These are phyloP conservation scores for Pichia sp. DNA, from an alignment of 1,139 yeast species.

Conservation along the genomic window DNA sequence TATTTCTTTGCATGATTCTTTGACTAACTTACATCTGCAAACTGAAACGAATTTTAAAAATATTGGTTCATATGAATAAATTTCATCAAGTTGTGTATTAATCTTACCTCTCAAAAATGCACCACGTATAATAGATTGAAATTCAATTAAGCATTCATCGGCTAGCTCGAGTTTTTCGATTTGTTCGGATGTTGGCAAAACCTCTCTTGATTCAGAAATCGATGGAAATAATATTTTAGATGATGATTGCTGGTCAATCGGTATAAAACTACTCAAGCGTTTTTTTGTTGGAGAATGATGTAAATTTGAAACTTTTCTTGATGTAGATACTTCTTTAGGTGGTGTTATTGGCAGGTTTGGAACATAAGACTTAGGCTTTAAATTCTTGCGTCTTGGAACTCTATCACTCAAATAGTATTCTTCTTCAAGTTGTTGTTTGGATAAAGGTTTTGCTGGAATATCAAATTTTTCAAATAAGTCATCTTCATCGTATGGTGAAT, in stretches of 20 bases:
- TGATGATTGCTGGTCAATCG: not conserved
- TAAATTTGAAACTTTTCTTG: conserved; percentile 8
- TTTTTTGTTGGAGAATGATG: conserved; percentile 18
- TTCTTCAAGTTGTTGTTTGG: not conserved
- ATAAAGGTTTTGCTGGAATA: conserved; percentile 1
- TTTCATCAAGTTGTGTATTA: conserved; percentile 37
- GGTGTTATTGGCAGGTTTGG: conserved; percentile 13
- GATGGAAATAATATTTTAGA: not conserved
- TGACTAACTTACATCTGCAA: conserved; percentile 39
- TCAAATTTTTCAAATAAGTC: conserved; percentile 15
- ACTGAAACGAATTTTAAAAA: conserved; percentile 39
- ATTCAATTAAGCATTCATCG: conserved; percentile 23
- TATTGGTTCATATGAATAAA: conserved; percentile 32
- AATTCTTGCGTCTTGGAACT: conserved; percentile 9
- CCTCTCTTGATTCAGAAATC: not conserved
- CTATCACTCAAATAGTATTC: conserved; percentile 1
- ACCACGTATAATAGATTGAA: conserved; percentile 53
- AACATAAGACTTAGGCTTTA: conserved; percentile 4
- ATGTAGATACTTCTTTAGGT: not conserved
- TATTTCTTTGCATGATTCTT: conserved; percentile 29
- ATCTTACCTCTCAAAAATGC: conserved; percentile 42
- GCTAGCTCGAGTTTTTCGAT: not conserved
- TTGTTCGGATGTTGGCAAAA: not conserved
- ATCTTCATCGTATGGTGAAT: conserved; percentile 12
- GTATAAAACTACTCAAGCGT: conserved; percentile 6